Base-by-base conservation (phyloP, 768 basidiomycete genomes). In the Kondoa malvinella region DNA sequence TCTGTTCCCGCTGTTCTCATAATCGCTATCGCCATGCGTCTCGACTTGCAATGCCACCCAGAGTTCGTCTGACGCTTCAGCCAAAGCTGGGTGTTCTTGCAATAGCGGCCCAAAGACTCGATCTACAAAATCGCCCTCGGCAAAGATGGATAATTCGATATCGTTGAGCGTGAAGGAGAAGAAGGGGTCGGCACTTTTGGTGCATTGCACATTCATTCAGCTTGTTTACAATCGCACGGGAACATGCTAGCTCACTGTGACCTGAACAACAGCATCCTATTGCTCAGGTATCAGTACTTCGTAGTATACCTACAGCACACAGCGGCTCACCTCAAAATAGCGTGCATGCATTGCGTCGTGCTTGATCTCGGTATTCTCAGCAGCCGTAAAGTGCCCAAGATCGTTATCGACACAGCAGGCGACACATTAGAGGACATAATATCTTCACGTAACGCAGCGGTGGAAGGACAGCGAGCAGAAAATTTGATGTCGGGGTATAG, bases 41-140 rank as follows among this genome's bases (percentile, higher is more conserved):
- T 88, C 87, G 66, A 89, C 85, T 76, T 89, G 87, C 32, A 89
- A 80, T 26, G 87, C 87, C 71, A 81, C 84, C 87, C 87, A 89
- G 68, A 80, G 81, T 69, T 88, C 86, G 69, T 81, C 83, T 0
- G 86, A 86, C 59, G 87, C 82, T 30, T 66, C 71, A 2, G 25
- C 34, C 12, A 16, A 14, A 30, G 27, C 21, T n/a, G 50, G 31
- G 16, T 21, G 34, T 26, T 31, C 66, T 32, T 70, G 62, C 63
- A 79, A 77, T 66, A 83, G 80, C 70, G 86, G 84, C 34, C 84
- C 86, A 72, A 88, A 87, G 63, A 87, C 77, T 75, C 82, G 83
- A 76, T 64, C 56, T 61, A 74, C 61, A n/a, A 65, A 31, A 0
- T 59, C 66, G 14, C 59, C 63, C 57, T 71, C 71, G 32, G 72